These are phyloP conservation scores for Beauveria sp. DNA, from an alignment of 2,329 filamentous ascomycete genomes.

Conservation along the genomic window DNA sequence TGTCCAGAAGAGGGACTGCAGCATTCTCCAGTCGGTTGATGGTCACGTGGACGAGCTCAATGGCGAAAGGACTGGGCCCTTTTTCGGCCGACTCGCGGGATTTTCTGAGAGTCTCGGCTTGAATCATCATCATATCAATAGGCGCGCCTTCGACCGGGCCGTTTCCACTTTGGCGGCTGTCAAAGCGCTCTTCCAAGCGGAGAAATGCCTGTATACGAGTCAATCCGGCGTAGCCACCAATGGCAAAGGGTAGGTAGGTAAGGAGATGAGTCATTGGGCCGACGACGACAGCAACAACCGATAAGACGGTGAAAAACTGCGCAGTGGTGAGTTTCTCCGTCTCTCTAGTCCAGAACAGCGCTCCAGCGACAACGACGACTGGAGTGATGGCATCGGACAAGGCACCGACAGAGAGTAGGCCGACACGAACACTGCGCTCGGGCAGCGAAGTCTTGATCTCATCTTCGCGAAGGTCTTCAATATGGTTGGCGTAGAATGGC, in stretches of 20 bases:
- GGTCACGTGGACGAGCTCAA: conserved; percentile 6
- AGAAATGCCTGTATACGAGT: conserved; percentile 8
- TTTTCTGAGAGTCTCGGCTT: neutral
- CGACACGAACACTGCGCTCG: conserved; percentile 3
- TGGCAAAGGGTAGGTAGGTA: neutral
- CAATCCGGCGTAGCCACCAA: conserved; percentile 6
- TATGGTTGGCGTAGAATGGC: neutral
- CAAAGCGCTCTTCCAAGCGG: conserved; percentile 2
- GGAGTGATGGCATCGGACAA: conserved; percentile 1
- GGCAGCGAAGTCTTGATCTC: conserved; percentile 13
- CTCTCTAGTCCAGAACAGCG: conserved; percentile 4
- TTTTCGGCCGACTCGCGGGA: conserved; percentile 3
- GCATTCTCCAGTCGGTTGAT: conserved; percentile 4
- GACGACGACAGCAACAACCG: conserved; percentile 3
- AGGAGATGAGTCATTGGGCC: conserved; percentile 6
- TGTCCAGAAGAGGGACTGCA: neutral
- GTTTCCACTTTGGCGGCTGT: conserved; percentile 3
- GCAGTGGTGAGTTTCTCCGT: conserved; percentile 1
- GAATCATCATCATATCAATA: neutral
- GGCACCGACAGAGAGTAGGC: neutral
- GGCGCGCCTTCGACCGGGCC: conserved; percentile 1
- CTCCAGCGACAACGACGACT: conserved; percentile 8
- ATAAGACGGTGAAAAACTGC: conserved; percentile 2
- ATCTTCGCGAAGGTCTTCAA: conserved; percentile 13
- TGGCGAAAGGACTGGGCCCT: conserved; percentile 5